phyloP scores from a whole-genome alignment of 768 basidiomycete genomes.

The Boletus insuetus region DNA sequence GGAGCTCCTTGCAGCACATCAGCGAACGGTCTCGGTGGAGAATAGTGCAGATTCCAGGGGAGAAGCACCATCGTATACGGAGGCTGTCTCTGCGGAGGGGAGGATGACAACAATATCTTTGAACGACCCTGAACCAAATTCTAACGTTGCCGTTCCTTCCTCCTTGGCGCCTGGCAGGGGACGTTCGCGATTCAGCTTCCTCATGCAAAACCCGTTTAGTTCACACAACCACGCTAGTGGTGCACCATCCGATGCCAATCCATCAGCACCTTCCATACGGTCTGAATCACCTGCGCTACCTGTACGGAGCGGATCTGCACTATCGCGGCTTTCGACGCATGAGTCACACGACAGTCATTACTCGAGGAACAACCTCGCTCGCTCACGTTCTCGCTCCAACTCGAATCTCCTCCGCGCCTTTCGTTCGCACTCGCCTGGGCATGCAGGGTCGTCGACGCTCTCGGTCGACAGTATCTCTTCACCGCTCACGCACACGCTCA shows the following conservation, averaged over 20 bases:
- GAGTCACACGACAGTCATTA: constrained; percentile 21
- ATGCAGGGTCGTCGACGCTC: constrained; percentile 61
- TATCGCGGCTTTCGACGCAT: constrained; percentile 22
- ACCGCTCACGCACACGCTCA: constrained; percentile 70
- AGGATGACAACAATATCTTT: constrained; percentile 12
- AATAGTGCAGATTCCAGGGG: constrained; percentile 45
- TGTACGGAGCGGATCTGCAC: constrained; percentile 16
- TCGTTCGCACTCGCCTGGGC: constrained; percentile 41
- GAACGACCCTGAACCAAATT: constrained; percentile 20
- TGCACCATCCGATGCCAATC: constrained; percentile 16
- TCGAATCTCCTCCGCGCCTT: constrained; percentile 34
- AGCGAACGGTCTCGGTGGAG: constrained; percentile 7
- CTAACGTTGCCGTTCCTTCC: background rate
- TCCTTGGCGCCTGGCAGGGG: background rate
- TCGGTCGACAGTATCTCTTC: constrained; percentile 74
- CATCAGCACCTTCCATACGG: constrained; percentile 11
- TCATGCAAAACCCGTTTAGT: constrained; percentile 38
- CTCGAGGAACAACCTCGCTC: constrained; percentile 30
- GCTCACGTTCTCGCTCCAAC: constrained; percentile 36
- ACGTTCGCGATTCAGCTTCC: constrained; percentile 50
- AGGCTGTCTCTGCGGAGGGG: constrained; percentile 29
- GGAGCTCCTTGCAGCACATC: constrained; percentile 20
- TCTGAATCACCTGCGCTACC: constrained; percentile 18
- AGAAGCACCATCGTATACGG: constrained; percentile 67
- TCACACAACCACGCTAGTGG: constrained; percentile 19